These are phyloP conservation scores for Globisporangium parvum DNA, from an alignment of 352 stramenopile genomes.

Conservation along the genomic window DNA sequence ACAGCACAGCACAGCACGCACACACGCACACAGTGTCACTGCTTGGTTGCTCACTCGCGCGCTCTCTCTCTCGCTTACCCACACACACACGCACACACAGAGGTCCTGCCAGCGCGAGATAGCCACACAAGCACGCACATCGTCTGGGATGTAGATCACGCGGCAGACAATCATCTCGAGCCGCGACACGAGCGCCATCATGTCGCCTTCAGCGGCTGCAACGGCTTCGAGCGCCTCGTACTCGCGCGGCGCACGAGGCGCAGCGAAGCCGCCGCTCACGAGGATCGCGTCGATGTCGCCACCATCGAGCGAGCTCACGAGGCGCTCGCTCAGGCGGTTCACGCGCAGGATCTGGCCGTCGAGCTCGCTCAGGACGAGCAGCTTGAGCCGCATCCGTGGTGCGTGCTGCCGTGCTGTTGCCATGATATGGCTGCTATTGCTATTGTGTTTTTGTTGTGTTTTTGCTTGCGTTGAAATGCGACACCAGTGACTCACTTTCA, in stretches of 20 bases:
- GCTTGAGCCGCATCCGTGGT: slow-evolving; percentile 33
- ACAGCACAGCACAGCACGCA: too few species aligned
- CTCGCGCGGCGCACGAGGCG: slow-evolving; percentile 27
- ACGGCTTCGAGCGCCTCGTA: slow-evolving; percentile 57
- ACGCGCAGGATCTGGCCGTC: slow-evolving; percentile 55
- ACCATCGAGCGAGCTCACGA: slow-evolving; percentile 59
- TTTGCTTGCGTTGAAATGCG: background rate
- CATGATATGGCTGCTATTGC: background rate
- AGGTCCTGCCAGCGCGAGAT: background rate
- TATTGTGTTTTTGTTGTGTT: background rate
- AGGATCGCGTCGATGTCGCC: slow-evolving; percentile 71
- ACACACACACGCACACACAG: background rate
- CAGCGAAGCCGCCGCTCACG: slow-evolving; percentile 61
- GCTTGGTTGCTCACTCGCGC: too few species aligned
- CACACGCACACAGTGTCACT: background rate
- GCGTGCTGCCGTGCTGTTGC: background rate
- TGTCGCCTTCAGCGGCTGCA: slow-evolving; percentile 79
- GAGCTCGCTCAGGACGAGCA: slow-evolving; percentile 72
- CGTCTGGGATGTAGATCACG: slow-evolving; percentile 73
- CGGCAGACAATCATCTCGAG: slow-evolving; percentile 86
- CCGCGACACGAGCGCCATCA: slow-evolving; percentile 84
- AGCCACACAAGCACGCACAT: slow-evolving; percentile 23
- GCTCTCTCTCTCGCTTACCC: too few species aligned
- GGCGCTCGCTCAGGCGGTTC: slow-evolving; percentile 71
- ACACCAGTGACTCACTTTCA: background rate